These are phyloP conservation scores for Ophiorrhiza pumila DNA, from an alignment of 257 asterid genomes.

Conservation along the genomic window DNA sequence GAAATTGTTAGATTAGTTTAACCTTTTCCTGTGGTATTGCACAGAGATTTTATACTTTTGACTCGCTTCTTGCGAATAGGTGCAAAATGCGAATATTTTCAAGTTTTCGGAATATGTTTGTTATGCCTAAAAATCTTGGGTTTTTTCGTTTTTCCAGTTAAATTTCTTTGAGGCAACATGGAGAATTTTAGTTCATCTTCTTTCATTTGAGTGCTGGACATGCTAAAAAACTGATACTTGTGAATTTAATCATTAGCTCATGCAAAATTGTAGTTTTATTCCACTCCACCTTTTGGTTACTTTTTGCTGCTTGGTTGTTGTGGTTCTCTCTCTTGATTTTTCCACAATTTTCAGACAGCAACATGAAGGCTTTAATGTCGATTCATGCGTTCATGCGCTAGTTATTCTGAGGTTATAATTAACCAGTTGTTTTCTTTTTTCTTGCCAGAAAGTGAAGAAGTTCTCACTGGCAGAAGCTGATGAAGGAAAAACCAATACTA, in stretches of 20 bases:
- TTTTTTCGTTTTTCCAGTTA: background rate
- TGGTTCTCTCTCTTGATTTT: too few relatives aligned
- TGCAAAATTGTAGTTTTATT: too few relatives aligned
- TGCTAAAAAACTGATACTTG: background rate
- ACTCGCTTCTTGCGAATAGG: background rate
- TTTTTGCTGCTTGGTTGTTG: background rate
- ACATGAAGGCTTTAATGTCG: background rate
- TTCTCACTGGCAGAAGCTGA: constrained; percentile 28
- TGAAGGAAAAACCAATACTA: constrained; percentile 9
- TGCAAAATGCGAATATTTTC: background rate
- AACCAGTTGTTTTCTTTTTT: background rate
- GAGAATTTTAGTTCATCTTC: background rate
- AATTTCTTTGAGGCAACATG: background rate
- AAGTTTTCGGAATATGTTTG: background rate
- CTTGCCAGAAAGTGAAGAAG: constrained; percentile 35
- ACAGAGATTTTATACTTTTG: background rate
- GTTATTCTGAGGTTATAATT: background rate
- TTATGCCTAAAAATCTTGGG: background rate
- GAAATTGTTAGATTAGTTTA: background rate
- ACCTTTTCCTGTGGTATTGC: background rate
- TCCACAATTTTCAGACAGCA: background rate
- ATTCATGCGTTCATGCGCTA: background rate
- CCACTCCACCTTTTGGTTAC: background rate
- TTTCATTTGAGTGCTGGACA: background rate
- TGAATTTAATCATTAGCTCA: background rate